Evolutionary conservation across 2,329 filamentous ascomycete genomes (phyloP).

Genomic region (Nigrograna mackinnonii): DNA sequence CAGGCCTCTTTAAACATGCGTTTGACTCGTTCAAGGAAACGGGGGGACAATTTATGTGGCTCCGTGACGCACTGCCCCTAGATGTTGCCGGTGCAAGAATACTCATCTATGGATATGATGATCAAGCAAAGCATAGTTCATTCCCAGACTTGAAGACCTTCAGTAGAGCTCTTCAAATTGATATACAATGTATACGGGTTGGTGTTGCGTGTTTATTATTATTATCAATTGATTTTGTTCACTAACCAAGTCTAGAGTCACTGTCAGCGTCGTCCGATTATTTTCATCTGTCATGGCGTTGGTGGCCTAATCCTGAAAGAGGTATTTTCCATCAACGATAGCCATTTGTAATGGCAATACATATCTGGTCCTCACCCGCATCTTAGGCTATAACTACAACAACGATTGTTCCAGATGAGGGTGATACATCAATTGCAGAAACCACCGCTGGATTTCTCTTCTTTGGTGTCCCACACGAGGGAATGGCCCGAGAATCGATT

Average conservation of each 20-base stretch:
- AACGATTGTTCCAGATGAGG: too few relatives aligned
- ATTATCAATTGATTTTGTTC: not conserved
- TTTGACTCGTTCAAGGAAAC: constrained; percentile 35
- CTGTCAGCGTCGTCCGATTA: not conserved
- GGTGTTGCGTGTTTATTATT: not conserved
- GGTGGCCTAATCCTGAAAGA: constrained; percentile 1
- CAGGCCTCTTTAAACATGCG: constrained; percentile 27
- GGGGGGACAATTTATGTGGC: constrained; percentile 28
- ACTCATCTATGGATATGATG: constrained; percentile 27
- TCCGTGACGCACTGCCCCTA: constrained; percentile 26
- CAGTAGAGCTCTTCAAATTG: not conserved
- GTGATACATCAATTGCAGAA: not conserved
- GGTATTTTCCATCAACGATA: too few relatives aligned
- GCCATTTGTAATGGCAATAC: too few relatives aligned
- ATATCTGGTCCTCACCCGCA: too few relatives aligned
- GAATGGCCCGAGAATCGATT: not conserved
- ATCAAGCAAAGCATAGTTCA: not conserved
- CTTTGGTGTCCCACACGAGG: not conserved
- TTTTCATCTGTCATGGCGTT: not conserved
- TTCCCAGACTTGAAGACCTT: not conserved
- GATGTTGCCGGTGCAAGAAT: constrained; percentile 23
- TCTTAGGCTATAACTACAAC: too few relatives aligned
- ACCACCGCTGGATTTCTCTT: not conserved
- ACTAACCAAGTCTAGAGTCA: not conserved
- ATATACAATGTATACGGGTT: not conserved